Evolutionary conservation across 1,284 basidiomycete species (phyloP).

Genomic region (Ganoderma sinense): DNA sequence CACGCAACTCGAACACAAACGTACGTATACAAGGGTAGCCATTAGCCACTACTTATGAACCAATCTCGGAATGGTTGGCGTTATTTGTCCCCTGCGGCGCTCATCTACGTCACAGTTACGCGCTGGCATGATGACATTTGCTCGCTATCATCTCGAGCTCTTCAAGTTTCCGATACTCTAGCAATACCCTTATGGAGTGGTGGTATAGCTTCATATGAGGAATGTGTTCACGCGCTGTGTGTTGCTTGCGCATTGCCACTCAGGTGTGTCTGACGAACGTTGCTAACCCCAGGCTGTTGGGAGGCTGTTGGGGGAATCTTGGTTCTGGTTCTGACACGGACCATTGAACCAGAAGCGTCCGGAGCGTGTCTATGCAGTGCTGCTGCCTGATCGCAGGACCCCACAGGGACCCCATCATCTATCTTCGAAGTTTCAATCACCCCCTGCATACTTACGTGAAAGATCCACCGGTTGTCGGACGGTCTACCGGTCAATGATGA

Average conservation of each 20-base stretch:
- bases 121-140: too few relatives aligned
- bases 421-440: neutral
- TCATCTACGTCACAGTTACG: too few relatives aligned
- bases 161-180: too few relatives aligned
- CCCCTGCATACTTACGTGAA: neutral
- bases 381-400: too few relatives aligned
- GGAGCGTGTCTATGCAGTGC: neutral
- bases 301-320: too few relatives aligned
- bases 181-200: too few relatives aligned
- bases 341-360: neutral
- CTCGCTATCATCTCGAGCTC: too few relatives aligned
- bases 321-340: neutral
- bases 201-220: too few relatives aligned
- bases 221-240: neutral
- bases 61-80: too few relatives aligned
- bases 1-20: neutral
- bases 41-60: too few relatives aligned
- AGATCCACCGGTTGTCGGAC: neutral
- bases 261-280: neutral
- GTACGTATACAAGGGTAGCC: neutral
- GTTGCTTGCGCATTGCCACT: neutral
- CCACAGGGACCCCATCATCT: too few relatives aligned
- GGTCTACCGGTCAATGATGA: neutral
- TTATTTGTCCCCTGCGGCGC: too few relatives aligned
- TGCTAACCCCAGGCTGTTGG: neutral